Percentiles rank a stretch among this genome's conserved stretches.
Evolutionary conservation across 2,329 filamentous ascomycete species (phyloP).

Genomic region (Alternaria metachromatica): DNA sequence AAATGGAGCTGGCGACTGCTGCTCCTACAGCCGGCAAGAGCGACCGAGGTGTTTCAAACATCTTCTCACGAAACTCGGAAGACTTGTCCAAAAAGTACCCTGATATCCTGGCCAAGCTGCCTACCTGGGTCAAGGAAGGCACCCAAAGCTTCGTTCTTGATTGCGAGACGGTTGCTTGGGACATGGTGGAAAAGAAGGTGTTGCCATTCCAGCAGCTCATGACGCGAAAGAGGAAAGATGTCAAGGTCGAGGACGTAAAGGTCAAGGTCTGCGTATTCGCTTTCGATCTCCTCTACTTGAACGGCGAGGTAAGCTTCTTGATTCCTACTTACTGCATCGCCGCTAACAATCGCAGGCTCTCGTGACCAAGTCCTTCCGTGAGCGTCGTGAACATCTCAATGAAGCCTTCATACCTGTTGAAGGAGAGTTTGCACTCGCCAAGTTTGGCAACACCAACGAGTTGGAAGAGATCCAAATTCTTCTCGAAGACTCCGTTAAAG

Average conservation of each 20-base stretch:
- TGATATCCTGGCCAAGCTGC: constrained; percentile 86
- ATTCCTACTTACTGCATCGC: neutral
- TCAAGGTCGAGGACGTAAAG: constrained; percentile 93
- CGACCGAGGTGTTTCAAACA: constrained; percentile 79
- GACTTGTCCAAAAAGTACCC: constrained; percentile 98
- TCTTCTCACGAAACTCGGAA: constrained; percentile 97
- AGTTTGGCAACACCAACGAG: constrained; percentile 83
- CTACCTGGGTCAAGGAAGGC: constrained; percentile 85
- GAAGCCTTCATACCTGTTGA: constrained; percentile 77
- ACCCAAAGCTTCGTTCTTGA: constrained; percentile 98
- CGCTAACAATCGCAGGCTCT: constrained; percentile 62
- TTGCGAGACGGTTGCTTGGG: constrained; percentile 97
- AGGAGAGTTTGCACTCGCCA: constrained; percentile 91
- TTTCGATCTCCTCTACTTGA: constrained; percentile 92
- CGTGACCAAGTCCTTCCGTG: constrained; percentile 84
- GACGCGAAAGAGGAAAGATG: constrained; percentile 97
- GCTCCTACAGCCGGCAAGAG: constrained; percentile 69
- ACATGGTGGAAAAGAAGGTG: constrained; percentile 92
- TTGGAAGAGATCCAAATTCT: constrained; percentile 92
- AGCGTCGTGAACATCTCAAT: constrained; percentile 78
- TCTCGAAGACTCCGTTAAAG: constrained; percentile 92
- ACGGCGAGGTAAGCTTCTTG: constrained; percentile 69
- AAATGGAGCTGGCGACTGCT: constrained; percentile 68
- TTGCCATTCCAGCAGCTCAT: constrained; percentile 97
- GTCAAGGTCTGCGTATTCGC: constrained; percentile 97